Evolutionary conservation across 2,329 filamentous ascomycete genomes (phyloP), one percentile per base, ranked within the genome.

Genomic region (Tolypocladium sp.): DNA sequence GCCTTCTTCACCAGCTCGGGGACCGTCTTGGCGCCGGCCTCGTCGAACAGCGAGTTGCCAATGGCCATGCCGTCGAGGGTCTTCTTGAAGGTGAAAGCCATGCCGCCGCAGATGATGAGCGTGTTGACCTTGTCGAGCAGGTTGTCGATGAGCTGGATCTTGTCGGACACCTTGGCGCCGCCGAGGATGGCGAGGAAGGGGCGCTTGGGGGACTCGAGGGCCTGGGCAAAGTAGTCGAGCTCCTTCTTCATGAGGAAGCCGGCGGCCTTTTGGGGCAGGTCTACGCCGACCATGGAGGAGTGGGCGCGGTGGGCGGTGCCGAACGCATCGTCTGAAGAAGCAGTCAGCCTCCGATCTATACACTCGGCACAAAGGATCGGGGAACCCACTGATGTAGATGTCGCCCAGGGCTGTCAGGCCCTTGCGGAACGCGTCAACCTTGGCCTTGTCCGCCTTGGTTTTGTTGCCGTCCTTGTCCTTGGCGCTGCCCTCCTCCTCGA

Each of bases 41-140:
- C 91, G 70, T 99, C 94, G 74, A 96, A 99, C 69, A 99, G 84
- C 57, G 82, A 94, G 80, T 87, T 87, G 62, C 94, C 94, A 66
- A 99, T 99, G 76, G 87, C 84, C 71, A 97, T 87, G 73, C 84
- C 82, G 78, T 97, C 85, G 59, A 97, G 84, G n/a, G 91, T 93
- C 86, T 99, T 99, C 85, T 97, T 97, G 86, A 99, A 99, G 69
- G 94, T 99, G 82, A 97, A 99, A 63, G 94, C 92, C 94, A 99
- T 99, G 70, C 82, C 94, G 73, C 94, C 94, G 75, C 93, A 96
- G 78, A 99, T 89, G 77, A 99, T 89, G 66, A 99, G 85, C 75
- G 88, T 94, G 84, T 99, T 85, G 76, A 99, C 92, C 85, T 99
- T 97, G 78, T 92, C 90, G 67, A 99, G 88, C 66, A 99, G 83